Conservation (phyloP, 495 filamentous ascomycete species). For the Podospora pseudopauciseta region DNA sequence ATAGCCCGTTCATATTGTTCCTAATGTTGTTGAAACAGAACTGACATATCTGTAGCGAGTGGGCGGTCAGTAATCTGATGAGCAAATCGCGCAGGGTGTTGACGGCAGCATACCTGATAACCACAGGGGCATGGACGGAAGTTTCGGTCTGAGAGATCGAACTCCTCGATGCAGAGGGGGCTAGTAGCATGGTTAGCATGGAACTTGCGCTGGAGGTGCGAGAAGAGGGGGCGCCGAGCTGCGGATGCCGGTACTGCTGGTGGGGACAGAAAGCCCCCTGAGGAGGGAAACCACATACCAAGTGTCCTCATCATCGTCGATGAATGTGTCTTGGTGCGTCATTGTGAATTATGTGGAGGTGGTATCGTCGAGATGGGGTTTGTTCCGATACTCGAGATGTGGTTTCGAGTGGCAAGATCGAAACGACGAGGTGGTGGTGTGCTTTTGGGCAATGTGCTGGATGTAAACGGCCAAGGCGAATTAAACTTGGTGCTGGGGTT, state of each 20-base stretch:
- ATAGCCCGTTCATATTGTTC: slow-evolving; percentile 89
- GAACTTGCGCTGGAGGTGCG: slow-evolving; percentile 13
- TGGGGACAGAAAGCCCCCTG: slow-evolving; percentile 11
- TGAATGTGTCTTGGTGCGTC: slow-evolving; percentile 89
- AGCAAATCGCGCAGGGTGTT: slow-evolving; percentile 1
- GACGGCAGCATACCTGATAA: slow-evolving; percentile 70
- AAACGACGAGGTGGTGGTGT: neutral
- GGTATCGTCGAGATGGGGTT: neutral
- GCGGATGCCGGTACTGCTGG: neutral
- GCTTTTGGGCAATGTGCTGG: neutral
- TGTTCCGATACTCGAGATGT: neutral
- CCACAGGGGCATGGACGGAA: slow-evolving; percentile 98
- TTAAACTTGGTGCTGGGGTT: neutral
- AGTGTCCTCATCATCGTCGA: slow-evolving; percentile 93
- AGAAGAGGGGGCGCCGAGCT: slow-evolving; percentile 2
- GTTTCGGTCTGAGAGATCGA: slow-evolving; percentile 94
- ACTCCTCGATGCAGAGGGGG: slow-evolving; percentile 98
- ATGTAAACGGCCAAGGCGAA: neutral
- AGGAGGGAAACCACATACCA: slow-evolving; percentile 56
- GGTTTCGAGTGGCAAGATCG: neutral
- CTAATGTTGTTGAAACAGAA: slow-evolving; percentile 99
- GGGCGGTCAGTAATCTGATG: slow-evolving; percentile 24
- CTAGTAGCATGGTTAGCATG: slow-evolving; percentile 39
- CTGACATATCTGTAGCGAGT: slow-evolving; percentile 75
- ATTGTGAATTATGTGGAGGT: slow-evolving; percentile 43